Percentiles rank a stretch among this genome's conserved stretches.
Conservation (phyloP, 2,329 filamentous ascomycete genomes). For the Balansia obtecta region DNA sequence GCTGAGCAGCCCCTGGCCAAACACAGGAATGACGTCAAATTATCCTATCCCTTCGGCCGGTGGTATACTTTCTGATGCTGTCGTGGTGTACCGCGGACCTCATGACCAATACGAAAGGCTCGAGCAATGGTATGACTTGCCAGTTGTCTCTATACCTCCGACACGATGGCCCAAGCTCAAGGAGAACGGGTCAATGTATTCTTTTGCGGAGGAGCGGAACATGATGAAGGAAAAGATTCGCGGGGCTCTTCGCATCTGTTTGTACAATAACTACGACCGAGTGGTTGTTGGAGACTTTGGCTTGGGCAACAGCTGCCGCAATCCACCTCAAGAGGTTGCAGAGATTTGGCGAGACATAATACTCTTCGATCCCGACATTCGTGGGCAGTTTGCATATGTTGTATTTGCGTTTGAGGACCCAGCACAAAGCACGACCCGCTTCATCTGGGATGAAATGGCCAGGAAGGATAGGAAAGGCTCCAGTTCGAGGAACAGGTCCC, state of each 20-base stretch:
- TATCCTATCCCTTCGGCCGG: slow-evolving; percentile 62
- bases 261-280: slow-evolving; percentile 41
- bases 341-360: slow-evolving; percentile 55
- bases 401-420: slow-evolving; percentile 53
- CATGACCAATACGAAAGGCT: slow-evolving; percentile 52
- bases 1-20: slow-evolving; percentile 47
- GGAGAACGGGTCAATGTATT: slow-evolving; percentile 53
- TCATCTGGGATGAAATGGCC: slow-evolving; percentile 41
- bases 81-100: slow-evolving; percentile 62
- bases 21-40: slow-evolving; percentile 33
- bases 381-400: slow-evolving; percentile 48
- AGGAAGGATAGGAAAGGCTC: slow-evolving; percentile 33
- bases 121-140: slow-evolving; percentile 43
- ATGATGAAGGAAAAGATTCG: slow-evolving; percentile 64
- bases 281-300: slow-evolving; percentile 54
- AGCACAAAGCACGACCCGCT: slow-evolving; percentile 36
- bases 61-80: slow-evolving; percentile 56
- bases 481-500: slow-evolving; percentile 22
- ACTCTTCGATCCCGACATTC: slow-evolving; percentile 48
- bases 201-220: slow-evolving; percentile 57
- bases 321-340: slow-evolving; percentile 52
- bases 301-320: slow-evolving; percentile 49
- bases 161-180: slow-evolving; percentile 63
- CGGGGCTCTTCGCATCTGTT: slow-evolving; percentile 57
- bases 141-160: slow-evolving; percentile 63